Conservation (phyloP, 2,329 filamentous ascomycete species). For the Pseudocercospora musae region DNA sequence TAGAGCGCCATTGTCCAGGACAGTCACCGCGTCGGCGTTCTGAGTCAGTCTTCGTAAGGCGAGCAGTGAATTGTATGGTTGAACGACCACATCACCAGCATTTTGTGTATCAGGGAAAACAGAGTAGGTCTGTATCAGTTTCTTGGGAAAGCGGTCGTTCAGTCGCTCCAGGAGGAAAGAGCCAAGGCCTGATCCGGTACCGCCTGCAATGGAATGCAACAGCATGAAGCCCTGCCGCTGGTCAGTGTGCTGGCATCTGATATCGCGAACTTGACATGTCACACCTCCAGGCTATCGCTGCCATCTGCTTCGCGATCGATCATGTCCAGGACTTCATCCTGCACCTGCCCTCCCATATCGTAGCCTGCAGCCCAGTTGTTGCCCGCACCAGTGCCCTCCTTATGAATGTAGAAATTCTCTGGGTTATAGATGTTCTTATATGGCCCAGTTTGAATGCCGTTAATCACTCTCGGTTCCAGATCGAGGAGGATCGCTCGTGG, state of each 20-base stretch:
- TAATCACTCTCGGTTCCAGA: slow-evolving; percentile 88
- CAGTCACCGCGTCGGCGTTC: slow-evolving; percentile 96
- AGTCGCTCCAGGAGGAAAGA: slow-evolving; percentile 92
- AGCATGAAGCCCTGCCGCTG: slow-evolving; percentile 83
- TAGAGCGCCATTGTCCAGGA: slow-evolving; percentile 91
- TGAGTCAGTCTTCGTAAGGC: slow-evolving; percentile 88
- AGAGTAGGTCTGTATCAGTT: slow-evolving; percentile 98
- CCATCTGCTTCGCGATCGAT: slow-evolving; percentile 97
- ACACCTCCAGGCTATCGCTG: slow-evolving; percentile 87
- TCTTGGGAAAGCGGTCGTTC: slow-evolving; percentile 97
- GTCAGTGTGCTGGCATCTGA: not conserved
- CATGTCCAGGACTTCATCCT: slow-evolving; percentile 99
- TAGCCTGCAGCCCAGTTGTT: slow-evolving; percentile 99
- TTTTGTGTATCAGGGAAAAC: slow-evolving; percentile 94
- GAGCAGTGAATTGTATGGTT: slow-evolving; percentile 95
- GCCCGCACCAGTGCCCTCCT: slow-evolving; percentile 86
- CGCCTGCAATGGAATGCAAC: slow-evolving; percentile 94
- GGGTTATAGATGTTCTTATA: slow-evolving; percentile 99
- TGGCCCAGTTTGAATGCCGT: slow-evolving; percentile 85
- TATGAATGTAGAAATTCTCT: slow-evolving; percentile 96
- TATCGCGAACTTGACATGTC: not conserved
- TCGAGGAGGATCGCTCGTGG: slow-evolving; percentile 93
- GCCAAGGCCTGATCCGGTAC: slow-evolving; percentile 92
- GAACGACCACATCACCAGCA: slow-evolving; percentile 86
- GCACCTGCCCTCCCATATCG: slow-evolving; percentile 82